A percentile compares a stretch with the other conserved stretches of the same genome.
phyloP scores from a whole-genome alignment of 257 asterid species.

The Vinca minor region DNA sequence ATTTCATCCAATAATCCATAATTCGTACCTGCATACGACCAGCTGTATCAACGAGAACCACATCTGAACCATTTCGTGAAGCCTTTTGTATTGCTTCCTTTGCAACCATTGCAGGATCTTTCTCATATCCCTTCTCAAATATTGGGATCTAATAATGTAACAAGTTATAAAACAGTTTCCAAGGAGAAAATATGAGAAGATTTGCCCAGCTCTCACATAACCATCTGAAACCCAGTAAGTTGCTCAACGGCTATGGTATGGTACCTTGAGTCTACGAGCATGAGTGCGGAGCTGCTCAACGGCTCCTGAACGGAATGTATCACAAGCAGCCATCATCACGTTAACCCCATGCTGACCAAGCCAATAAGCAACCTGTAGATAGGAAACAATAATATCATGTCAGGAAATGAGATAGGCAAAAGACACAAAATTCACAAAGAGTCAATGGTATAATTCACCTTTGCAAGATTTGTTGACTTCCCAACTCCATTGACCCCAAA shows the following conservation, averaged over 20 bases:
- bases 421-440: neutral
- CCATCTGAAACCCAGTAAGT: constrained; percentile 1
- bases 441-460: constrained; percentile 32
- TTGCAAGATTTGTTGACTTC: constrained; percentile 95
- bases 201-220: neutral
- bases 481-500: constrained; percentile 99
- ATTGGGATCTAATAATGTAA: constrained; percentile 56
- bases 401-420: constrained; percentile 1
- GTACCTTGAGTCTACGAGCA: constrained; percentile 93
- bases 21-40: constrained; percentile 89
- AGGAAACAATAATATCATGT: constrained; percentile 2
- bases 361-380: constrained; percentile 87
- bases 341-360: constrained; percentile 73
- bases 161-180: constrained; percentile 6
- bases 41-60: constrained; percentile 96
- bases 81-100: constrained; percentile 98
- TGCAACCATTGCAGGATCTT: constrained; percentile 94
- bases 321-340: constrained; percentile 99
- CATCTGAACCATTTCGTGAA: constrained; percentile 76
- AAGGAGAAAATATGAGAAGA: neutral
- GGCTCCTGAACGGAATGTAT: constrained; percentile 98
- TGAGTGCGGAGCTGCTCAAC: constrained; percentile 98
- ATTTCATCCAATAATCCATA: neutral
- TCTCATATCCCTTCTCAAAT: constrained; percentile 97
- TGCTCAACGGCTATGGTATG: neutral